Conservation (phyloP, 2,329 filamentous ascomycete genomes). For the Claviceps pusilla region DNA sequence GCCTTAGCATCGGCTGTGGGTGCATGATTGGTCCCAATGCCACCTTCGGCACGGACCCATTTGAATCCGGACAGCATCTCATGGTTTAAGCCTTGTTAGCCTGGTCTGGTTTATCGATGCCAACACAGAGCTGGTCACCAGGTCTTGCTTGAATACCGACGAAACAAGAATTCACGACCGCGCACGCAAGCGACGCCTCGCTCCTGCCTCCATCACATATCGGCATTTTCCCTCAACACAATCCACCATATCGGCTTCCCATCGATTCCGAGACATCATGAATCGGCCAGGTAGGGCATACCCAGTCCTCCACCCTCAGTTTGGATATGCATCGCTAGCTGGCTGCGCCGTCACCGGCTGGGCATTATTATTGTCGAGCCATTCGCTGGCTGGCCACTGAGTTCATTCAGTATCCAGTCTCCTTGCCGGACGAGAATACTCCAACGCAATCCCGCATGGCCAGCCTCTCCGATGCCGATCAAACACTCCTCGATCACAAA, state of each 20-base stretch:
- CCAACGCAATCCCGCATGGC: background rate
- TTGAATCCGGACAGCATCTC: conserved; percentile 21
- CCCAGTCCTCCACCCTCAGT: conserved; percentile 10
- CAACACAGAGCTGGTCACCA: background rate
- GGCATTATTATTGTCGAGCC: background rate
- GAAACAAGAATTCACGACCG: background rate
- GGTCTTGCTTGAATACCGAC: background rate
- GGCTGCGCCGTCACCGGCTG: background rate
- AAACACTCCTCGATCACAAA: background rate
- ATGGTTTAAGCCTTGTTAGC: conserved; percentile 13
- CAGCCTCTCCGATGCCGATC: background rate
- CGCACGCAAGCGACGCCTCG: background rate
- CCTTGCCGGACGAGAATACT: background rate
- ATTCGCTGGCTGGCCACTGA: background rate
- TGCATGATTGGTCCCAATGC: conserved; percentile 15
- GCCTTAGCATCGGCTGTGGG: conserved; percentile 8
- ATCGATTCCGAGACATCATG: conserved; percentile 26
- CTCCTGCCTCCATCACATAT: background rate
- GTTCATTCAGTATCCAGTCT: too few relatives aligned
- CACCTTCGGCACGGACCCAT: conserved; percentile 24
- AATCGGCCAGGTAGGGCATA: conserved; percentile 43
- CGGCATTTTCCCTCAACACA: background rate
- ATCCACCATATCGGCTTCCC: background rate
- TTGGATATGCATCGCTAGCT: background rate
- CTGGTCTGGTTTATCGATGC: conserved; percentile 9